Base-by-base conservation (phyloP, 306 rosid species). In the Pyrus betulifolia region DNA sequence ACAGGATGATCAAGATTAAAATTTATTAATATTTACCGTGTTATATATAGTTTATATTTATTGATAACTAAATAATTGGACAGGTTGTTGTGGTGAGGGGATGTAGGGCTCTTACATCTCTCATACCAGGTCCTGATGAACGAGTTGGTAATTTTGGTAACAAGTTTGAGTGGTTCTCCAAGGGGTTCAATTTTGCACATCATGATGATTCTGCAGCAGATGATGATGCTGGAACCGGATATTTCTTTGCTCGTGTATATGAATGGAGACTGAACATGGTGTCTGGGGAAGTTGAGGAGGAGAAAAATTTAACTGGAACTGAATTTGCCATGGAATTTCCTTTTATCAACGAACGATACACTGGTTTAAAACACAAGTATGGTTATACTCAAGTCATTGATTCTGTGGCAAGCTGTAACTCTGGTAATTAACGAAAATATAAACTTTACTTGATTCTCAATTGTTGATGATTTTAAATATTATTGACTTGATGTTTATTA, bases 61-160 rank as follows among this genome's bases (percentile, higher is more conserved):
- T 42, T 42, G 45, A 42, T 42, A 42, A 42, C 2, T 42, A 42
- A 42, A 42, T 42, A 42, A 42, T 42, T 42, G 62, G 45, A 74
- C 83, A 93, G 94, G 91, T 90, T 60, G 92, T 90, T 68, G 92
- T 90, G 59, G 86, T 90, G 74, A 67, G 94, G 82, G 98, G 90
- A 4, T 90, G 90, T 81, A 89, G 89, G 79, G 88, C 96, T 63
- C 85, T 77, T 13, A 86, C 86, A 11, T 82, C 91, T 18, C 1
- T 87, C 42, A 68, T 92, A 78, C 90, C 89, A 14, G 86, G 83
- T 78, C 90, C 90, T 15, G 86, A 85, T 18, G 73, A 9, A 9
- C 85, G 84, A 13, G 68, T 11, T 25, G 82, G 88, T n/a, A 79
- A 87, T 72, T 54, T 21, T 3, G 3, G 21, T 25, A 69, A 81